Evolutionary conservation across 129 eudicot genomes (phyloP).

Genomic region (Helianthus tuberosus): DNA sequence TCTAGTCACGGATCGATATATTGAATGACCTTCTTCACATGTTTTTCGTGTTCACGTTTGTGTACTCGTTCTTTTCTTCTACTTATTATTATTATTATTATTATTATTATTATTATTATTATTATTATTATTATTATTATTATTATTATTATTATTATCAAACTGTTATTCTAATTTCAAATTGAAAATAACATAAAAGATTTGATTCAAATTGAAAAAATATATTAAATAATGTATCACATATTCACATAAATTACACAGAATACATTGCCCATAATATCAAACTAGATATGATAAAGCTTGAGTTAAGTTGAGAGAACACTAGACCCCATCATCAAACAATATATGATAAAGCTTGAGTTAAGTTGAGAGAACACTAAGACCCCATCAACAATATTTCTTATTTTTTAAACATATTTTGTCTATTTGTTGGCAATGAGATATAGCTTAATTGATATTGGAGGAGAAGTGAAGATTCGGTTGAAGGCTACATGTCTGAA

Average conservation of each 20-base stretch:
- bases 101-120: too few species aligned
- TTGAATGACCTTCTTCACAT: neutral
- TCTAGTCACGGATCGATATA: neutral
- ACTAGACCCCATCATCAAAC: too few species aligned
- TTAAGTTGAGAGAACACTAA: too few species aligned
- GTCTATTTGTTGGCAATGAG: too few species aligned
- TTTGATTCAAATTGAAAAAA: neutral
- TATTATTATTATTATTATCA: neutral
- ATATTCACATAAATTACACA: constrained; percentile 10
- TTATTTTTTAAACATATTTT: neutral
- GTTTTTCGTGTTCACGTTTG: too few species aligned
- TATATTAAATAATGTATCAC: neutral
- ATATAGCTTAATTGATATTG: too few species aligned
- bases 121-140: too few species aligned
- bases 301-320: constrained; percentile 24
- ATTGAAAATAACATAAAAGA: neutral
- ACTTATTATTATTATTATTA: neutral
- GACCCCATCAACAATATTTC: constrained; percentile 33
- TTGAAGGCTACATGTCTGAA: too few species aligned
- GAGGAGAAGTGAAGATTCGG: too few species aligned
- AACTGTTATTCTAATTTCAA: neutral
- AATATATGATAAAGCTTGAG: too few species aligned
- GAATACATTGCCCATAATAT: constrained; percentile 28
- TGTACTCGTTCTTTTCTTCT: neutral
- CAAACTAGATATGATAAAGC: constrained; percentile 22